phyloP scores from a whole-genome alignment of 2,329 filamentous ascomycete genomes.

The Aureobasidium pullulans region DNA sequence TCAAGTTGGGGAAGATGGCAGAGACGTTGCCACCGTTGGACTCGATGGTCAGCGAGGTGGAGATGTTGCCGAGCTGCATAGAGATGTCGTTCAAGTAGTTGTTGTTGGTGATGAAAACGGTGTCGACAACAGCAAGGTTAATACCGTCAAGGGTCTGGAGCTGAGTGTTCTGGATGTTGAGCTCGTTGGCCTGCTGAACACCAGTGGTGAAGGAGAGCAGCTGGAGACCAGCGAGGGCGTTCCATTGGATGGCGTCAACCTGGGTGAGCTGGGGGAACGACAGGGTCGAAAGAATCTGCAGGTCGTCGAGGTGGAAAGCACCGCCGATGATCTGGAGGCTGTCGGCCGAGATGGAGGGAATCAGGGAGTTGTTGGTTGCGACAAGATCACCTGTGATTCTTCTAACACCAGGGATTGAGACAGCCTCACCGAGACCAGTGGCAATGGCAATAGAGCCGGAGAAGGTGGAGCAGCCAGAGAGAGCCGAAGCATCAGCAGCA shows the following conservation, averaged over 20 bases:
- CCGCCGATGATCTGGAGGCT: constrained; percentile 60
- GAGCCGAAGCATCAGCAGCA: constrained; percentile 51
- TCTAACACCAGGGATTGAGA: constrained; percentile 57
- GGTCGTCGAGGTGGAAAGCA: constrained; percentile 59
- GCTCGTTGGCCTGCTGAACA: constrained; percentile 59
- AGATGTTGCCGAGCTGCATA: constrained; percentile 72
- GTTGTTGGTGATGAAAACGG: constrained; percentile 88
- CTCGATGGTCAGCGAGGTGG: constrained; percentile 61
- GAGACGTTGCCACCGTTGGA: constrained; percentile 70
- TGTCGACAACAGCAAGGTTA: constrained; percentile 63
- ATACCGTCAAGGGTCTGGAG: constrained; percentile 73
- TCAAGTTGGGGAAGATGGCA: constrained; percentile 70
- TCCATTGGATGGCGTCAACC: constrained; percentile 63
- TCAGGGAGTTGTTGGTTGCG: constrained; percentile 47
- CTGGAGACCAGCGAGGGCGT: constrained; percentile 60
- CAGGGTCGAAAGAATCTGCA: constrained; percentile 63
- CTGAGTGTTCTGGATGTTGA: constrained; percentile 80
- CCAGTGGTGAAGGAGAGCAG: constrained; percentile 53
- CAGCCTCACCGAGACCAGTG: constrained; percentile 45
- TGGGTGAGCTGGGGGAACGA: constrained; percentile 57
- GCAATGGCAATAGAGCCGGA: constrained; percentile 61
- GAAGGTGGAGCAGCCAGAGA: constrained; percentile 61
- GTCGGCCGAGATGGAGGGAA: constrained; percentile 57
- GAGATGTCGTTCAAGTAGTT: constrained; percentile 65
- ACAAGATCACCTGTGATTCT: constrained; percentile 52